A percentile compares a stretch with the other conserved stretches of the same genome.
These are phyloP conservation scores for Colletotrichum gloeosporioides DNA, from an alignment of 2,329 filamentous ascomycete species.

Conservation along the genomic window DNA sequence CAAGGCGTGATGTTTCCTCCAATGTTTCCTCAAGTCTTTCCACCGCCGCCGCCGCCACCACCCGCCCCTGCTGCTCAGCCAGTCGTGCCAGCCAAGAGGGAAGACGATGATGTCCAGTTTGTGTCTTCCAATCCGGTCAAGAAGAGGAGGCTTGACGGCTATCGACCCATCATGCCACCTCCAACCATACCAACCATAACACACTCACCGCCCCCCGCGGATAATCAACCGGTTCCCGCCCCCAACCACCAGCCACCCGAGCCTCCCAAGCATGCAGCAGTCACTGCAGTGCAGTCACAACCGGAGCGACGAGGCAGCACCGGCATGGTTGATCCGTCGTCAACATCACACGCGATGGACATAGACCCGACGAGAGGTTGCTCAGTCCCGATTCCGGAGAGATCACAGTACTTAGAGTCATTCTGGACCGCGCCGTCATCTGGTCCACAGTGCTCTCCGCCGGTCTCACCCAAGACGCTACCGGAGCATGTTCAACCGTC, in stretches of 20 bases:
- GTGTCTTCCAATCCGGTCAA: constrained; percentile 49
- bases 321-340: constrained; percentile 32
- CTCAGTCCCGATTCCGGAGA: constrained; percentile 39
- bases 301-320: constrained; percentile 33
- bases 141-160: constrained; percentile 28
- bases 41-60: background rate
- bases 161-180: background rate
- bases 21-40: constrained; percentile 1
- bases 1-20: constrained; percentile 18
- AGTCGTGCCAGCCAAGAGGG: constrained; percentile 29
- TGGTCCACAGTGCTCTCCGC: constrained; percentile 32
- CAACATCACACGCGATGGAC: constrained; percentile 25
- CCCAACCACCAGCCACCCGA: background rate
- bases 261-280: background rate
- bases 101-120: constrained; percentile 49
- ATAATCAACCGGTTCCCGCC: background rate
- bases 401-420: constrained; percentile 31
- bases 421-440: constrained; percentile 18
- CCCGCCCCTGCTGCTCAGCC: background rate
- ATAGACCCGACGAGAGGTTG: constrained; percentile 34
- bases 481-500: constrained; percentile 6
- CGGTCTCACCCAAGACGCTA: constrained; percentile 39
- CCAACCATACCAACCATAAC: background rate
- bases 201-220: background rate
- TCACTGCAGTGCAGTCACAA: background rate